Base-by-base conservation (phyloP, 495 filamentous ascomycete species). In the Talaromyces wortmannii region DNA sequence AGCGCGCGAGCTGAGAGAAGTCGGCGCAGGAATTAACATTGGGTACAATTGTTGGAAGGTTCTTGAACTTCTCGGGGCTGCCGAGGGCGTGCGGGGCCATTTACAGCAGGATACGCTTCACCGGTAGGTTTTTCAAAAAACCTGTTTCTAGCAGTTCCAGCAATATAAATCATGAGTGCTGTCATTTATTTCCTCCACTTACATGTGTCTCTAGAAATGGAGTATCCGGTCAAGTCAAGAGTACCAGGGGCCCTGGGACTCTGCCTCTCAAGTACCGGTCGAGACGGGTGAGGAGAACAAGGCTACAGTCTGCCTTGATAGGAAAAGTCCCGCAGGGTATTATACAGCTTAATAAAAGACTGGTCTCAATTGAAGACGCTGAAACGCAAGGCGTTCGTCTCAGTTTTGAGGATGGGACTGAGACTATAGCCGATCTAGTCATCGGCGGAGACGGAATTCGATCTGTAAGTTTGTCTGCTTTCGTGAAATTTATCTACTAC, bases 401-500 rank as follows among this genome's bases (percentile, higher is more conserved):
- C 8, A 33, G 60, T 12, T 50, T 50, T 30, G 48, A 72, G 31
- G 76, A 81, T 56, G 63, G 66, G 6, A 62, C 60, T 12, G 60
- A 63, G 11, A 63, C 56, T 4, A 55, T 57, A 16, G 74, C 72
- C 6, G 77, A 81, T 66, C 57, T 81, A 6, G 71, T 79, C 6
- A 65, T 79, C n/a, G 77, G 75, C 6, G 78, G 71, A 16, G 78
- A 81, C 61, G 78, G 78, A 11, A 77, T 81, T 50, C 67, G 74
- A 56, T 81, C 78, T 3, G 76, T 81, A 48, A 18, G 15, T 48
- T 23, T 18, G 12, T 18, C 18, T 48, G 29, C 29, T 18, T 7
- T 48, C 18, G 43, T 69, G 71, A 11, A 58, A 59, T 12, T 70
- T 74, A 48, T 16, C 1, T 29, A 13, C 29, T 48, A 18, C 46